A percentile compares a stretch with the other conserved stretches of the same genome.
Evolutionary conservation across 331 rosid genomes (phyloP).

Genomic region (Prunus yedoensis): DNA sequence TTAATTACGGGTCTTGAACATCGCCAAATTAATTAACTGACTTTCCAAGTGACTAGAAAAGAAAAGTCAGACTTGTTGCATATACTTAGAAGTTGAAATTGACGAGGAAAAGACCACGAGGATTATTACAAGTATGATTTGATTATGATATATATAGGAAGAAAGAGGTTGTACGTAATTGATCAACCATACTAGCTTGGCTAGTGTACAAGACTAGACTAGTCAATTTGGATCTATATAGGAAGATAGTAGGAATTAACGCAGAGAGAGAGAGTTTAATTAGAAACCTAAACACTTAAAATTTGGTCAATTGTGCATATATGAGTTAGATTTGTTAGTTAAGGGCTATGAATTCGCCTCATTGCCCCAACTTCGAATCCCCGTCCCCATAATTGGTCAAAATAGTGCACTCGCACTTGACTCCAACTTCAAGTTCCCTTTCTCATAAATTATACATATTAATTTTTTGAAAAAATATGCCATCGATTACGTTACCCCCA

Average conservation of each 20-base stretch:
- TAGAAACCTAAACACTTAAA: background rate
- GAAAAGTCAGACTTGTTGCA: background rate
- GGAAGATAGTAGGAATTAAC: background rate
- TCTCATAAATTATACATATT: no score
- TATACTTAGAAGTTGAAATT: background rate
- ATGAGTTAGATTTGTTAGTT: no score
- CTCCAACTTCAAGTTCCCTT: no score
- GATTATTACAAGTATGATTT: background rate
- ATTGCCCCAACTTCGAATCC: no score
- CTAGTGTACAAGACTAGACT: background rate
- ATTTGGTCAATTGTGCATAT: no score
- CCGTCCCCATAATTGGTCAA: no score
- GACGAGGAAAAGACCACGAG: background rate
- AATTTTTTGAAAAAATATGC: no score
- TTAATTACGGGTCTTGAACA: background rate
- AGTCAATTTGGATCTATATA: background rate
- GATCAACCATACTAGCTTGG: background rate
- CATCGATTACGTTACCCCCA: no score
- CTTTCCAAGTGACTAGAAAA: background rate
- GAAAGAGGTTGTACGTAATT: background rate
- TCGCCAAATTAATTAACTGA: background rate
- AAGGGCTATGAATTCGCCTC: no score
- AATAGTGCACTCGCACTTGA: fast-evolving
- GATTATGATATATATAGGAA: no score
- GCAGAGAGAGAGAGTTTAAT: no score